Evolutionary conservation across 805 yeast genomes (phyloP).

Genomic region (Helenozyma rhizophorensis): DNA sequence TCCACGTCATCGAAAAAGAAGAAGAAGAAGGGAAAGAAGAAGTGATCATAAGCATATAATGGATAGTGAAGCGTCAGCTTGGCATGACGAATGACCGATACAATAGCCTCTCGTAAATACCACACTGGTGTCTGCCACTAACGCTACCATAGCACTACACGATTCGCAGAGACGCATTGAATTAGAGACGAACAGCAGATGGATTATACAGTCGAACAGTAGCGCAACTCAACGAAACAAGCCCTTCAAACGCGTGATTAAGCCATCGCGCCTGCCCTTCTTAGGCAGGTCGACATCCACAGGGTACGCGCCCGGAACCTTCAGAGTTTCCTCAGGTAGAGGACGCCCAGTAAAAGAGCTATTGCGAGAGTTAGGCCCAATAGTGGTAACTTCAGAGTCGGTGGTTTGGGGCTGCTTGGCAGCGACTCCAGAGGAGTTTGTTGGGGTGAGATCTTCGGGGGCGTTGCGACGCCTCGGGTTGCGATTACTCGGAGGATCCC

Average conservation of each 20-base stretch:
- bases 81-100: too few species aligned
- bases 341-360: conserved; percentile 11
- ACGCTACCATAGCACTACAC: too few species aligned
- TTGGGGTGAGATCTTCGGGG: conserved; percentile 20
- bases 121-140: too few species aligned
- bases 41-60: conserved; percentile 10
- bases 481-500: conserved; percentile 6
- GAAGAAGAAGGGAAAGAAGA: conserved; percentile 33
- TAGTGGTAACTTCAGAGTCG: conserved; percentile 8
- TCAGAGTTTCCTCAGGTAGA: conserved; percentile 4
- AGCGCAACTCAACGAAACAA: conserved; percentile 21
- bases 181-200: too few species aligned
- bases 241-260: conserved; percentile 29
- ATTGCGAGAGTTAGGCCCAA: conserved; percentile 10
- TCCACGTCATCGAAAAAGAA: conserved; percentile 13
- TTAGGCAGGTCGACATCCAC: background rate
- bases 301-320: background rate
- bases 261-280: conserved; percentile 19
- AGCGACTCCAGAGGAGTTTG: conserved; percentile 13
- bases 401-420: conserved; percentile 2
- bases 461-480: conserved; percentile 1
- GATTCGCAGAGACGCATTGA: too few species aligned
- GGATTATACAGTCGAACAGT: too few species aligned
- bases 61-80: too few species aligned
- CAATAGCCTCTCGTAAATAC: too few species aligned